Conservation (phyloP, 2,329 filamentous ascomycete species). For the Lachnellula subtilissima region DNA sequence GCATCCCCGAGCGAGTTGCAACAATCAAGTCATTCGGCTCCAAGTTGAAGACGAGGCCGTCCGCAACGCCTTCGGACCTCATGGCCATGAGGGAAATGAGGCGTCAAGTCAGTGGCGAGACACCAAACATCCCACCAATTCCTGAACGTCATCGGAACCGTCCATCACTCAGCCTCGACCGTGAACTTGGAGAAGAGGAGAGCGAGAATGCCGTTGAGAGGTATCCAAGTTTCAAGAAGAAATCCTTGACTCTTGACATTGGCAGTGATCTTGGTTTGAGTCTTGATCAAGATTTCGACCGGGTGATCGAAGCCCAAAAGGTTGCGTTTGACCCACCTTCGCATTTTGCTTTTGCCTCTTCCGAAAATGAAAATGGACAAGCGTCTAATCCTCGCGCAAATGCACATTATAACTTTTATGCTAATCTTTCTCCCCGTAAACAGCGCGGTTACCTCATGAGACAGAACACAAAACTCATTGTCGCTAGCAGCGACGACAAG, state of each 20-base stretch:
- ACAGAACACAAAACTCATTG: slow-evolving; percentile 94
- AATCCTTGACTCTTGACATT: slow-evolving; percentile 76
- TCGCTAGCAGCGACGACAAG: slow-evolving; percentile 74
- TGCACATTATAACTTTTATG: slow-evolving; percentile 34
- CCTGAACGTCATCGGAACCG: slow-evolving; percentile 56
- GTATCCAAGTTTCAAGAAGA: slow-evolving; percentile 70
- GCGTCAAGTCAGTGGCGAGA: slow-evolving; percentile 75
- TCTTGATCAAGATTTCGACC: slow-evolving; percentile 87
- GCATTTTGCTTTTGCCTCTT: slow-evolving; percentile 19
- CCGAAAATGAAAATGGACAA: slow-evolving; percentile 37
- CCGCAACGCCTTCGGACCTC: slow-evolving; percentile 79
- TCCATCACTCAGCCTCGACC: slow-evolving; percentile 44
- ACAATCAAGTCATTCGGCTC: slow-evolving; percentile 87
- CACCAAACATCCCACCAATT: slow-evolving; percentile 55
- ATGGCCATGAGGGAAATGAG: slow-evolving; percentile 81
- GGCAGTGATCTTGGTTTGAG: slow-evolving; percentile 73
- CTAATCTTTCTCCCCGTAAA: slow-evolving; percentile 59
- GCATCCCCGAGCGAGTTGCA: slow-evolving; percentile 74
- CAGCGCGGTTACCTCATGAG: slow-evolving; percentile 99
- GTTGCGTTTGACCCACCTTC: slow-evolving; percentile 52
- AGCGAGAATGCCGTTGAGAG: slow-evolving; percentile 39
- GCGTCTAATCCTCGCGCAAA: slow-evolving; percentile 33
- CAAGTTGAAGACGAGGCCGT: slow-evolving; percentile 82
- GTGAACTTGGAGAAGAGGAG: slow-evolving; percentile 24
- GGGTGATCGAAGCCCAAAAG: slow-evolving; percentile 96